Percentiles rank a stretch among this genome's conserved stretches.
phyloP scores from a whole-genome alignment of 805 yeast species.

The Starmerella bombi region DNA sequence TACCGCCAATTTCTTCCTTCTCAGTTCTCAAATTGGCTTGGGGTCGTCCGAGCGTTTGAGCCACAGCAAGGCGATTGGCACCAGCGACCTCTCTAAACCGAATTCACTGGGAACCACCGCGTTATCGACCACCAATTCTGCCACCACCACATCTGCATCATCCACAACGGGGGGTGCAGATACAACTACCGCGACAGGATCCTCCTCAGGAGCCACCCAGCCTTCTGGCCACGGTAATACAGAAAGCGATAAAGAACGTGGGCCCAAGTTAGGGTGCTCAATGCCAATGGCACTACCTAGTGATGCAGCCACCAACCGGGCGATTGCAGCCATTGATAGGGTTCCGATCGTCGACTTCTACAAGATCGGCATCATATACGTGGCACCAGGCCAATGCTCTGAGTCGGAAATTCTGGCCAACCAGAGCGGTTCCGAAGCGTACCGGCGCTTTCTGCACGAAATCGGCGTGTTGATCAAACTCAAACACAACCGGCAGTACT shows the following conservation, averaged over 20 bases:
- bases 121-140: neutral
- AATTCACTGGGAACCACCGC: too few species aligned
- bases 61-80: neutral
- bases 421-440: conserved; percentile 46
- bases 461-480: conserved; percentile 52
- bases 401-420: conserved; percentile 58
- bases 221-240: neutral
- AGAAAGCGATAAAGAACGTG: neutral
- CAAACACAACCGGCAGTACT: conserved; percentile 39
- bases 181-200: neutral
- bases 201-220: neutral
- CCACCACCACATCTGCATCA: neutral
- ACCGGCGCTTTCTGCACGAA: conserved; percentile 43
- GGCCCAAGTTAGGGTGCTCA: neutral
- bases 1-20: conserved; percentile 13
- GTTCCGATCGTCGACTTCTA: conserved; percentile 67
- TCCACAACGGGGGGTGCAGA: neutral
- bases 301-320: conserved; percentile 37
- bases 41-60: conserved; percentile 6
- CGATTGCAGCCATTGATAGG: conserved; percentile 52
- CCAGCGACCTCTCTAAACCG: neutral
- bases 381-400: conserved; percentile 49
- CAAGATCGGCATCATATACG: conserved; percentile 65
- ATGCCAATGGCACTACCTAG: conserved; percentile 35
- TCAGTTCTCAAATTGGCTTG: conserved; percentile 13